Percentiles rank a stretch among this genome's conserved stretches.
These are phyloP conservation scores for Coniochaeta sp. DNA, from an alignment of 2,329 filamentous ascomycete genomes.

Conservation along the genomic window DNA sequence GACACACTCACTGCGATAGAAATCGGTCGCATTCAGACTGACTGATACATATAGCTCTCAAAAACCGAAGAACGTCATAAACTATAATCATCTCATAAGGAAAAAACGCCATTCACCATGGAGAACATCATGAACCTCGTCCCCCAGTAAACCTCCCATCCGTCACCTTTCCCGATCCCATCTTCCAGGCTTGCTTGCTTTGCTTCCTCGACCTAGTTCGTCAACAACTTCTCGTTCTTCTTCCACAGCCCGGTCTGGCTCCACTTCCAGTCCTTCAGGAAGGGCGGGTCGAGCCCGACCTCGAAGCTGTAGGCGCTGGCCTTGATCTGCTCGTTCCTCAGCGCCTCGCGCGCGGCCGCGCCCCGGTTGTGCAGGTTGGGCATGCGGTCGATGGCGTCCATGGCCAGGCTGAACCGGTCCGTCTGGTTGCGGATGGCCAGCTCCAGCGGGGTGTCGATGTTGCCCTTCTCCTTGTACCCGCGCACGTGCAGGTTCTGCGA, in stretches of 20 bases:
- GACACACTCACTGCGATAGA: no score
- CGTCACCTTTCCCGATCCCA: neutral
- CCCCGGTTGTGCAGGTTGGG: conserved; percentile 55
- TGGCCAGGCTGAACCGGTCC: conserved; percentile 69
- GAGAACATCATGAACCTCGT: neutral
- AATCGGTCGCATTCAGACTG: no score
- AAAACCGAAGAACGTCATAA: neutral
- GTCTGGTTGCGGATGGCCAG: conserved; percentile 71
- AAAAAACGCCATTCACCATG: neutral
- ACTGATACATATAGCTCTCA: neutral
- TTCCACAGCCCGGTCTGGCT: neutral
- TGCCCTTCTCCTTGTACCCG: conserved; percentile 77
- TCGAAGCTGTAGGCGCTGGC: conserved; percentile 61
- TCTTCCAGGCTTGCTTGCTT: no score
- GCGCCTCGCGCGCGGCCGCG: conserved; percentile 50
- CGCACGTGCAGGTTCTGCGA: conserved; percentile 63
- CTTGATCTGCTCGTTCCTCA: conserved; percentile 57
- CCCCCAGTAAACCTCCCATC: neutral
- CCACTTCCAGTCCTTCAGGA: conserved; percentile 62
- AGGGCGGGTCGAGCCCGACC: conserved; percentile 60
- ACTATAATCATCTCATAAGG: neutral
- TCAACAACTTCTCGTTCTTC: neutral
- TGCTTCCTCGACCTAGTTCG: neutral
- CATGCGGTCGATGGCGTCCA: conserved; percentile 67
- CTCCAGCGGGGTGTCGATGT: conserved; percentile 75